Base-by-base conservation (phyloP, 2,329 filamentous ascomycete species). In the Aspergillus sp. region DNA sequence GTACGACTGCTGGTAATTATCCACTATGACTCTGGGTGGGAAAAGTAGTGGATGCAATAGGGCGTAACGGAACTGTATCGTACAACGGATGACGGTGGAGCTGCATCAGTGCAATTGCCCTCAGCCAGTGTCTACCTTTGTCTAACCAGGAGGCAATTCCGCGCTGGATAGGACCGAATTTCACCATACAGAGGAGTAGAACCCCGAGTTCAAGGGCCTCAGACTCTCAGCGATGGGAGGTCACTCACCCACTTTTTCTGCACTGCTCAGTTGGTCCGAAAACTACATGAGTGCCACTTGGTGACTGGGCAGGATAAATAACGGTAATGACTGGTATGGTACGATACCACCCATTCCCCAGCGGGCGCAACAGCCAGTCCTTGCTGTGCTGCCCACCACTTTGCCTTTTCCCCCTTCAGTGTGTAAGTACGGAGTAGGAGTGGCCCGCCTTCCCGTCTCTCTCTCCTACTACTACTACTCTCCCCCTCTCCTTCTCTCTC, bases 391-490 rank as follows among this genome's bases (percentile, higher is more conserved):
- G 47, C 55, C 43, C 47, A 49, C 48, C 37, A 28, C 35, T 39
- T 28, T 41, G 29, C 33, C 44, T 41, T 50, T 54, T 54, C 51
- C 51, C 53, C 51, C 51, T 51, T 51, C 48, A 27, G 37, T 29
- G 27, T 19, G 19, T 19, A 19, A 19, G 19, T 19, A 19, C 19
- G 19, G 32, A 37, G 32, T 42, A 12, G 26, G 26, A 26, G 32
- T 55, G 49, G 52, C 54, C 51, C 53, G 53, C 53, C 46, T 46
- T 52, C 51, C 50, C 46, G 44, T 38, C 49, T 46, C 48, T 44
- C 51, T 50, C 49, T 40, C 48, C 57, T 60, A 60, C 60, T 64
- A 61, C 60, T 62, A 60, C 57, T 58, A 54, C 58, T 51, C 49
- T 56, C 59, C 53, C 54, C 55, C 52, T 49, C 52, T 47, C 55